These are phyloP conservation scores for Pseudopithomyces chartarum DNA, from an alignment of 2,329 filamentous ascomycete genomes.

Conservation along the genomic window DNA sequence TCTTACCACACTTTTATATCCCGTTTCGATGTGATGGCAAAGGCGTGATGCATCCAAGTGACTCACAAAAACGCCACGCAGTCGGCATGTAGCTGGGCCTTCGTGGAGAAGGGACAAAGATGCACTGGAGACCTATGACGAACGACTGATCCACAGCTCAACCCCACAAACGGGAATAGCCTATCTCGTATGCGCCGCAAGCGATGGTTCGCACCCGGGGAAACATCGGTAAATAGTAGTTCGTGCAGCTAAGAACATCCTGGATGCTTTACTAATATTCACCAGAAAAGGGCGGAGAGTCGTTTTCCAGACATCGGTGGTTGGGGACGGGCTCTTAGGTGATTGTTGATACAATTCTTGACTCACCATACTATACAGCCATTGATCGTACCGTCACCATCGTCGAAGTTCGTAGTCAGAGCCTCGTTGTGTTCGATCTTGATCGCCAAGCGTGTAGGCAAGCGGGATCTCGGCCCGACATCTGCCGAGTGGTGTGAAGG, in stretches of 20 bases:
- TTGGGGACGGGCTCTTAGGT: too few species aligned
- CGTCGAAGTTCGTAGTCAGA: too few species aligned
- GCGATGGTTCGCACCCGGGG: not conserved
- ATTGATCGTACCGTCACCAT: too few species aligned
- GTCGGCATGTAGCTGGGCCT: not conserved
- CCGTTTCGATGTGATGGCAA: not conserved
- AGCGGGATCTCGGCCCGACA: slow-evolving; percentile 17
- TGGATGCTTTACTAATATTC: not conserved
- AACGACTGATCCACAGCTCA: not conserved
- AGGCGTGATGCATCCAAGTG: not conserved
- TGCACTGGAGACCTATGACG: not conserved
- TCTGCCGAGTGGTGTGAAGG: not conserved
- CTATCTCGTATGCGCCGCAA: not conserved
- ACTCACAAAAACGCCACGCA: not conserved
- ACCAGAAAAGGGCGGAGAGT: not conserved
- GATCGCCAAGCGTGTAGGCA: not conserved
- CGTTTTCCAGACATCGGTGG: not conserved
- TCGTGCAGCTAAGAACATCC: not conserved
- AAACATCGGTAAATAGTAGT: not conserved
- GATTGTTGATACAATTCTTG: not conserved
- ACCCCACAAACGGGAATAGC: not conserved
- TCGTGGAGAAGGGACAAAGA: not conserved
- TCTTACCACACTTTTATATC: not conserved
- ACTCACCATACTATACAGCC: not conserved
- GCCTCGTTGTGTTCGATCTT: too few species aligned